Evolutionary conservation across 1,284 basidiomycete species (phyloP), one percentile per base, ranked within the genome.

Genomic region (Ganoderma resinaceum): DNA sequence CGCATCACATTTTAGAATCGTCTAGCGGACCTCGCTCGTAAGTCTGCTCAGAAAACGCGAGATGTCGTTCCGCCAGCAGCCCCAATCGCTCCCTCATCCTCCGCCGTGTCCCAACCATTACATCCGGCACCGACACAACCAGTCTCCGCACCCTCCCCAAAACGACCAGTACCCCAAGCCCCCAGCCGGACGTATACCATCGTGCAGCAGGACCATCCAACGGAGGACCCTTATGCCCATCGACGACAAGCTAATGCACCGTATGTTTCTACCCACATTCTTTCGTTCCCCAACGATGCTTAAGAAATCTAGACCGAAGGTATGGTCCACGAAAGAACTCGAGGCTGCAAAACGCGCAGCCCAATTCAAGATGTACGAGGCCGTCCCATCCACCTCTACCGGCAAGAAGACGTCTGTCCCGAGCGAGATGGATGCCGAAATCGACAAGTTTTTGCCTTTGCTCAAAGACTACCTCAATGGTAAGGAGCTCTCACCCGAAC

Each of bases 371-470:
- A 84, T 94, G 83, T 93, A 90, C 69, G 92, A 94, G 69, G 92
- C 92, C 0, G 82, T 93, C 16, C 86, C 83, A 2, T 82, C 85
- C 26, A 67, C 76, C 1, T 59, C 71, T 5, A 49, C 63, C 2
- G 63, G 57, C 12, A 69, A 69, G 12, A 62, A 74, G 29, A 75
- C 79, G 0, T 76, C 80, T n/a, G 78, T 77, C n/a, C 55, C 76
- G 7, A 67, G 79, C 7, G 67, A 72, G n/a, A 63, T 69, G 12
- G 89, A 91, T 73, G 78, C 83, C 2, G 91, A 92, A 74, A 87
- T 94, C 81, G 91, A 89, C 66, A 91, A 91, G 65, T 93, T 94
- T 75, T 72, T 92, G 61, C 87, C 91, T 0, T 81, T 94, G 80
- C 79, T 94, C 20, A 84, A 88, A 66, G 91, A 92, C 70, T 94